A percentile compares a stretch with the other conserved stretches of the same genome.
Evolutionary conservation across 768 basidiomycete genomes (phyloP).

Genomic region (Suillus subluteus): DNA sequence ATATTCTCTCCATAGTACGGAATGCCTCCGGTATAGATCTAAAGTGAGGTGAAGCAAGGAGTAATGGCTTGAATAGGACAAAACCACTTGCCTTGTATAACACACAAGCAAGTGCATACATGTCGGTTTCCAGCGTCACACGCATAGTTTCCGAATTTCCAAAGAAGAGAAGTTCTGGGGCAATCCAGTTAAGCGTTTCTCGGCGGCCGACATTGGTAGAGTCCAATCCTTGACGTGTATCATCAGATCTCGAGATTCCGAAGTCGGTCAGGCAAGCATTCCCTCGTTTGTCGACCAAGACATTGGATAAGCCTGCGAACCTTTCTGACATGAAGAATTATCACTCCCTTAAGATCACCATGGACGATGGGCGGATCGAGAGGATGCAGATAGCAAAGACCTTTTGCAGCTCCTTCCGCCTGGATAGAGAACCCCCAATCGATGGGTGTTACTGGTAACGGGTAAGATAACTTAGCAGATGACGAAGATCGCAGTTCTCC

Average conservation of each 20-base stretch:
- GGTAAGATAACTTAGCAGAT: constrained; percentile 12
- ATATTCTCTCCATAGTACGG: not conserved
- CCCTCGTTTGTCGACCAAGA: constrained; percentile 20
- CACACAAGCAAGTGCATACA: constrained; percentile 33
- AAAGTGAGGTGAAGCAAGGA: constrained; percentile 1
- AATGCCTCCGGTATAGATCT: not conserved
- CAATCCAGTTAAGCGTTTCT: constrained; percentile 27
- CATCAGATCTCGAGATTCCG: constrained; percentile 29
- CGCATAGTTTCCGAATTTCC: constrained; percentile 12
- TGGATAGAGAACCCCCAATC: not conserved
- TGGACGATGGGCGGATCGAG: constrained; percentile 38
- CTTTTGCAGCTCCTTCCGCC: constrained; percentile 24
- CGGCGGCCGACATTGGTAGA: constrained; percentile 24
- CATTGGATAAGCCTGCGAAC: constrained; percentile 17
- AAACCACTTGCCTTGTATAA: constrained; percentile 31
- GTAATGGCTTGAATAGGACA: not conserved
- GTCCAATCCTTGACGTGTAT: constrained; percentile 29
- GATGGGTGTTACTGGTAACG: not conserved
- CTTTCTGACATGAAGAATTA: constrained; percentile 9
- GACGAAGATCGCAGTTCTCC: constrained; percentile 8
- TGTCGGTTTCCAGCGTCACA: constrained; percentile 21
- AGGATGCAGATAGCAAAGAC: constrained; percentile 27
- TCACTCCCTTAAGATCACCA: constrained; percentile 44
- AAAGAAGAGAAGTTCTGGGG: constrained; percentile 27
- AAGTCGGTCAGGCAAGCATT: constrained; percentile 31